These are phyloP conservation scores for Ensete ventricosum DNA, from an alignment of 176 grass and related monocot species.

Conservation along the genomic window DNA sequence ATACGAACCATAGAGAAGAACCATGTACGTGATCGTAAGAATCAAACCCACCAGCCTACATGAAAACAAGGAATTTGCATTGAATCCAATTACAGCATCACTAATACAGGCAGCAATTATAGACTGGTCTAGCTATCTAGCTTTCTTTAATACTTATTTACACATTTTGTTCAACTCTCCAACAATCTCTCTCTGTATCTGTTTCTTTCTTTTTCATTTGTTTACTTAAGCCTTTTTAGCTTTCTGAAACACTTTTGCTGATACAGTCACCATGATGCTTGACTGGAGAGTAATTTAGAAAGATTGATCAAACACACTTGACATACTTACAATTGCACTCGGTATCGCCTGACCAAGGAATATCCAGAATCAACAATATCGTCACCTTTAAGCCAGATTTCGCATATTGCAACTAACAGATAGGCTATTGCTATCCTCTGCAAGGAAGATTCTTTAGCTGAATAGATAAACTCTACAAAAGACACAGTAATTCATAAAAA, in stretches of 20 bases:
- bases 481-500: background rate
- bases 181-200: background rate
- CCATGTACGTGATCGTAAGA: conserved; percentile 36
- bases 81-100: background rate
- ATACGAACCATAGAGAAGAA: conserved; percentile 37
- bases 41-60: conserved; percentile 50
- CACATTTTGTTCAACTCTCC: background rate
- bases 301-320: background rate
- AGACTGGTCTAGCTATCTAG: background rate
- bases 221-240: background rate
- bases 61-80: background rate
- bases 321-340: conserved; percentile 50
- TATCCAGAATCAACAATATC: conserved; percentile 22
- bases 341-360: conserved; percentile 44
- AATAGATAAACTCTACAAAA: background rate
- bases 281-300: background rate
- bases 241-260: background rate
- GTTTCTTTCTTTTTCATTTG: background rate
- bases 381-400: conserved; percentile 51
- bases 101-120: background rate
- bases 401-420: conserved; percentile 53
- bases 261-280: background rate
- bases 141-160: background rate
- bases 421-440: conserved; percentile 74
- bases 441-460: background rate